Evolutionary conservation across 129 eudicot genomes (phyloP).

Genomic region (Ambrosia trifida): DNA sequence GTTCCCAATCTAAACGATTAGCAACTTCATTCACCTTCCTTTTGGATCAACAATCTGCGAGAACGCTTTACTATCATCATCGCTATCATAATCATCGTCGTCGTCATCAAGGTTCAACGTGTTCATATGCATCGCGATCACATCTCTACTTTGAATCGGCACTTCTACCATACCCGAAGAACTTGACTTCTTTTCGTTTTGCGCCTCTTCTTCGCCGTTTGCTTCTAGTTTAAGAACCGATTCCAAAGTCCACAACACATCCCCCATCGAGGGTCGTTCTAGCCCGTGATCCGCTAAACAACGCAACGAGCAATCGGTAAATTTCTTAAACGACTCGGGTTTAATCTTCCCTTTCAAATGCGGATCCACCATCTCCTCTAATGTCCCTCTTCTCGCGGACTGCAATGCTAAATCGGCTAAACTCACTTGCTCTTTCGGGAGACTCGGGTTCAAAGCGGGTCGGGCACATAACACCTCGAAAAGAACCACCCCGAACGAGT

Average conservation of each 20-base stretch:
- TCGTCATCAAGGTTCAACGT: conserved; percentile 61
- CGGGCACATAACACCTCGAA: conserved; percentile 80
- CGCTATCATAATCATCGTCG: conserved; percentile 26
- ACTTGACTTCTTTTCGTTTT: conserved; percentile 14
- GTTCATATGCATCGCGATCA: conserved; percentile 68
- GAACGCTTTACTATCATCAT: conserved; percentile 46
- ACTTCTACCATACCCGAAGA: conserved; percentile 24
- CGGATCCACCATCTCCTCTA: conserved; percentile 66
- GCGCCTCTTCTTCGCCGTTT: conserved; percentile 25
- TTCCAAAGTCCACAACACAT: conserved; percentile 72
- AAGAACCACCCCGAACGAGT: conserved; percentile 75
- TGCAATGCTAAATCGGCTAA: conserved; percentile 65
- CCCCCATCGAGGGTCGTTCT: conserved; percentile 84
- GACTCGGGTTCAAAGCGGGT: conserved; percentile 63
- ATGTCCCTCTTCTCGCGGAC: conserved; percentile 52
- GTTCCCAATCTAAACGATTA: background rate
- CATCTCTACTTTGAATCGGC: conserved; percentile 40
- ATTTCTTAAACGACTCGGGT: conserved; percentile 59
- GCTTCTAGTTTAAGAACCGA: conserved; percentile 47
- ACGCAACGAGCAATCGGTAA: conserved; percentile 55
- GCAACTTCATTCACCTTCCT: conserved; percentile 38
- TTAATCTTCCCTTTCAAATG: conserved; percentile 60
- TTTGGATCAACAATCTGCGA: conserved; percentile 67
- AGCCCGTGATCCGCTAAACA: conserved; percentile 66
- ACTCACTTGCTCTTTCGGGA: conserved; percentile 76